Evolutionary conservation across 1,284 basidiomycete species (phyloP), one percentile per base, ranked within the genome.

Genomic region (Boletus semigastroideus): DNA sequence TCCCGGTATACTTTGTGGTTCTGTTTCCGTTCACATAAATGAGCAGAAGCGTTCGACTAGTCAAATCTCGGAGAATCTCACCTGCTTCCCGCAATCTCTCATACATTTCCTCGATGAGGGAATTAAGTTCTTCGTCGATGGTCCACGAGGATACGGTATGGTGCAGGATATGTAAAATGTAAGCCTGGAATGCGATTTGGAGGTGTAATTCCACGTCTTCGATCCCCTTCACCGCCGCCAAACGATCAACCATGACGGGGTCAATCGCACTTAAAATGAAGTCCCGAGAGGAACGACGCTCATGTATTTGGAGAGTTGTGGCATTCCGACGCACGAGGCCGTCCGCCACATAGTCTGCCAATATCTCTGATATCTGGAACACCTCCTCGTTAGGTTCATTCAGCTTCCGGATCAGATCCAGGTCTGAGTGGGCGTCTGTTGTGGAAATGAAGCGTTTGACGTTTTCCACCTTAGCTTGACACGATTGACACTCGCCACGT

Each of bases 371-470:
- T 2, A 31, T n/a, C 28, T 42, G 13, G 11, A 42, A 47, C 28
- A 42, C 46, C 11, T 47, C 37, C 28, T 47, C 46, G 46, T 47
- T 47, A 7, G 43, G 46, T 19, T 41, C 46, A 17, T 47, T 36
- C 5, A 42, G 16, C 20, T 13, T 42, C 19, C 22, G 46, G 20
- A 47, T 22, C 10, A 47, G 13, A n/a, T 47, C 46, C 13, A 30
- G 37, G 14, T 47, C 46, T 12, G 46, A 25, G 14, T 47, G 37
- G 20, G 19, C 5, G 14, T 47, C 46, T 7, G 46, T 38, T 22
- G 46, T 47, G 19, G 46, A 47, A 4, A 47, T 22, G 37, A 47
- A 47, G 7, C 38, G 37, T 9, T 47, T 36, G 1, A 47, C 46
- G 4, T 31, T 42, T 10, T 47, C 46, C 38, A 47, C 9, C 37